A percentile compares a stretch with the other conserved stretches of the same genome.
Evolutionary conservation across 2,329 filamentous ascomycete species (phyloP).

Genomic region (Paraphoma chrysanthemicola): DNA sequence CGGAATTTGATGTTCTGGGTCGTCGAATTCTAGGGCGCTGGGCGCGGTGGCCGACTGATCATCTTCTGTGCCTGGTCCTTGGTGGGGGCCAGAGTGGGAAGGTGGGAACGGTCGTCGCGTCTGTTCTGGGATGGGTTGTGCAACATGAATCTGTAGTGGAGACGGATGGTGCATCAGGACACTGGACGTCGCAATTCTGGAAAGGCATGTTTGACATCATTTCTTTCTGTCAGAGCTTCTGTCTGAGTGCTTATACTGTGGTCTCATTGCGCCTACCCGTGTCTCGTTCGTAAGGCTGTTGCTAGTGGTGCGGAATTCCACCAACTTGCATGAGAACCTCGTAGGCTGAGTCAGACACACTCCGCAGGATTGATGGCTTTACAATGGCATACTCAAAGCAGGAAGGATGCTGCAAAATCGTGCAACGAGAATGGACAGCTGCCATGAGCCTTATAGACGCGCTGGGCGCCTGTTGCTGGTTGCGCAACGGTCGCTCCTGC

Average conservation of each 20-base stretch:
- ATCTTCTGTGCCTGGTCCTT: neutral
- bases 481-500: neutral
- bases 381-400: neutral
- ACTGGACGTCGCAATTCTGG: neutral
- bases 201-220: neutral
- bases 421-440: neutral
- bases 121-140: conserved; percentile 1
- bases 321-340: neutral
- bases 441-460: neutral
- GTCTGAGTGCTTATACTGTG: no score
- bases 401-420: neutral
- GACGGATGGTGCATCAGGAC: neutral
- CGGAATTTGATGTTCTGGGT: no score
- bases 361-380: neutral
- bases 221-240: neutral
- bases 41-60: neutral
- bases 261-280: neutral
- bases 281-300: neutral
- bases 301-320: neutral
- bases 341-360: neutral
- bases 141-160: neutral
- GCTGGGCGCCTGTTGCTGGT: neutral
- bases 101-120: conserved; percentile 7
- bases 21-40: neutral
- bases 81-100: conserved; percentile 6